Conservation (phyloP, 2,329 filamentous ascomycete genomes). For the Colletotrichum tropicicola region DNA sequence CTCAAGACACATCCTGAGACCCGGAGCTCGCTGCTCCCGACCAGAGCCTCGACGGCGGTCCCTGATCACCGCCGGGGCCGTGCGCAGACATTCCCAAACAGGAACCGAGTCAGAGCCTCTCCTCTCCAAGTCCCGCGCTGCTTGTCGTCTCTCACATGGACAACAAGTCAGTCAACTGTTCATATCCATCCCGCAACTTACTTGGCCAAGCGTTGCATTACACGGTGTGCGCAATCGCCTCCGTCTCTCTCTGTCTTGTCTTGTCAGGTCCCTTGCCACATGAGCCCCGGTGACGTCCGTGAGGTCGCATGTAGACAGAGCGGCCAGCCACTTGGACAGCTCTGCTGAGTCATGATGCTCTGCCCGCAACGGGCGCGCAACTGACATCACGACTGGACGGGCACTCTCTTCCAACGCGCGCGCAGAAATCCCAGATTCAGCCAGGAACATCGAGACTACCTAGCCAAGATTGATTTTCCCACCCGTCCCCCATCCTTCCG, state of each 20-base stretch:
- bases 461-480: background rate
- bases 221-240: too few relatives aligned
- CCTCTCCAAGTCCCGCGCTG: too few relatives aligned
- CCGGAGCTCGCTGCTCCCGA: constrained; percentile 23
- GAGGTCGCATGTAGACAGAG: background rate
- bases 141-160: background rate
- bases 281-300: background rate
- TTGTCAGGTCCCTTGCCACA: background rate
- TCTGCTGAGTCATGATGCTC: background rate
- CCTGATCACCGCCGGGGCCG: constrained; percentile 20
- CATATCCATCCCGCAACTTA: too few relatives aligned
- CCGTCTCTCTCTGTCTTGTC: too few relatives aligned
- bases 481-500: background rate
- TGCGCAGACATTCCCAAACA: constrained; percentile 14
- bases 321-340: background rate
- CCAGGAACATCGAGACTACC: background rate
- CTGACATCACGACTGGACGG: background rate
- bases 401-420: background rate
- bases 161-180: background rate
- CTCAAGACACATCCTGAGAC: constrained; percentile 27
- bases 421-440: too few relatives aligned
- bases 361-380: background rate
- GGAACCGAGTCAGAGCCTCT: constrained; percentile 17
- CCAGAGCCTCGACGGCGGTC: background rate
- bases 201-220: too few relatives aligned